phyloP scores from a whole-genome alignment of 306 rosid species.

The Vachellia collinsii region DNA sequence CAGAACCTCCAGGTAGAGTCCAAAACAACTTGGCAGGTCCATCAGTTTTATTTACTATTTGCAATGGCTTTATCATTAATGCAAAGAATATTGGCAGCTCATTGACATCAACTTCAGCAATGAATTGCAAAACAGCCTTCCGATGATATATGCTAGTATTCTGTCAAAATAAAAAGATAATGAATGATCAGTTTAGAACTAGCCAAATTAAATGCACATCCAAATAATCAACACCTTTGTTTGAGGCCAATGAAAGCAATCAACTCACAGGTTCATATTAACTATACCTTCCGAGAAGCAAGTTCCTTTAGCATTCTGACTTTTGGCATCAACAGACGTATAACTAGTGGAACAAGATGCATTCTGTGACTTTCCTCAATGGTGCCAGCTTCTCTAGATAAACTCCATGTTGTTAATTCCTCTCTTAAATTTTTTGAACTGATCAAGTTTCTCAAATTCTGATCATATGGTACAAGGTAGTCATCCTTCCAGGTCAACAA shows the following conservation, averaged over 20 bases:
- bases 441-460: constrained; percentile 74
- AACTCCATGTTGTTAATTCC: constrained; percentile 88
- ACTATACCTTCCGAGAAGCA: constrained; percentile 81
- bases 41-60: constrained; percentile 58
- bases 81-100: constrained; percentile 92
- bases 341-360: constrained; percentile 72
- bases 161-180: constrained; percentile 47
- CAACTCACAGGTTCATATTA: background rate
- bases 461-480: constrained; percentile 62
- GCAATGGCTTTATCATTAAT: constrained; percentile 80
- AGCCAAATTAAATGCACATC: constrained; percentile 18
- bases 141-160: constrained; percentile 80
- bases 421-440: constrained; percentile 68
- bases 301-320: constrained; percentile 82
- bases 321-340: constrained; percentile 84
- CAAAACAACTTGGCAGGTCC: constrained; percentile 66
- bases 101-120: constrained; percentile 73
- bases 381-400: constrained; percentile 67
- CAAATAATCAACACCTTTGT: background rate
- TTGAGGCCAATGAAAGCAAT: background rate
- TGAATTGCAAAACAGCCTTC: constrained; percentile 80
- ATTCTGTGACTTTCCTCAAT: constrained; percentile 74
- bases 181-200: constrained; percentile 22
- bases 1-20: constrained; percentile 51
- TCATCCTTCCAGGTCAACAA: constrained; percentile 81